A percentile compares a stretch with the other conserved stretches of the same genome.
Conservation (phyloP, 495 filamentous ascomycete genomes). For the Aspergillus heteromorphus region DNA sequence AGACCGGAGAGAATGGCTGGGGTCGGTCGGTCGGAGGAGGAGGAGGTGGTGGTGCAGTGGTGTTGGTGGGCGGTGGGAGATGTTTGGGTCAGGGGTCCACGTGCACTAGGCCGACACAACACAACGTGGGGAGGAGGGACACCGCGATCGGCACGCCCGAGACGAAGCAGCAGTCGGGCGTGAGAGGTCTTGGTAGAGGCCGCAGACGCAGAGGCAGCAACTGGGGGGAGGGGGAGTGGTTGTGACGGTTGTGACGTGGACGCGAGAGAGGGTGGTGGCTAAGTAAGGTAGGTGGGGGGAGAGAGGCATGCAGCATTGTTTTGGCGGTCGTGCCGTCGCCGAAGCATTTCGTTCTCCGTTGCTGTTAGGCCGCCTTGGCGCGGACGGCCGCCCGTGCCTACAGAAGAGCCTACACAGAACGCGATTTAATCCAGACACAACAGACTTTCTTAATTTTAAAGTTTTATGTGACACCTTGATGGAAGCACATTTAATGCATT, state of each 20-base stretch:
- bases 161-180: not conserved
- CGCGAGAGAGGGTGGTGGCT: not conserved
- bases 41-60: too few species aligned
- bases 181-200: too few species aligned
- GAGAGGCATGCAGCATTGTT: conserved; percentile 1
- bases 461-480: too few species aligned
- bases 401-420: too few species aligned
- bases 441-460: too few species aligned
- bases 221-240: not conserved
- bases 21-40: conserved; percentile 3
- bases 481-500: conserved; percentile 8
- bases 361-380: conserved; percentile 19
- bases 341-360: conserved; percentile 12
- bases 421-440: not conserved
- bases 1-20: conserved; percentile 9
- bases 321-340: not conserved
- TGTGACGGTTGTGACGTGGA: not conserved
- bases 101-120: conserved; percentile 16
- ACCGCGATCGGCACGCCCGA: not conserved
- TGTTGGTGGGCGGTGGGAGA: conserved; percentile 14
- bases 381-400: too few species aligned
- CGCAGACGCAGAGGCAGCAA: not conserved
- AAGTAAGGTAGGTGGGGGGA: conserved; percentile 2
- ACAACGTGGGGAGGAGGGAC: conserved; percentile 4
- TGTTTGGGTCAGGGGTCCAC: conserved; percentile 30